A percentile compares a stretch with the other conserved stretches of the same genome.
phyloP scores from a whole-genome alignment of 2,329 filamentous ascomycete genomes.

The Atkinsonella hypoxylon region DNA sequence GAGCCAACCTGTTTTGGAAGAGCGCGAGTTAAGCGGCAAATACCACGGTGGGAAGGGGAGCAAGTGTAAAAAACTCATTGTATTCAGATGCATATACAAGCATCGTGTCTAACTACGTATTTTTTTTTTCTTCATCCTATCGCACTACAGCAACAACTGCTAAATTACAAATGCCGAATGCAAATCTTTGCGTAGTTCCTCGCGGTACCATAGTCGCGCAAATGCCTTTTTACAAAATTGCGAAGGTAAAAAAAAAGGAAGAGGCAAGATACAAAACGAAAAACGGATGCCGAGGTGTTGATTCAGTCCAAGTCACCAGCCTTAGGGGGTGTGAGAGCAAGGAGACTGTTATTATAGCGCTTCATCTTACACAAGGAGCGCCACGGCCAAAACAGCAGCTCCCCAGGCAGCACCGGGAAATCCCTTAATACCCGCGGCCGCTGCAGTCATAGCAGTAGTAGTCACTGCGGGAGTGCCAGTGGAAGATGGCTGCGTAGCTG shows the following conservation, averaged over 20 bases:
- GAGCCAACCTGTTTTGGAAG: background rate
- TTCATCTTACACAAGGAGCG: slow-evolving; percentile 14
- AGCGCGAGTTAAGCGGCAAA: background rate
- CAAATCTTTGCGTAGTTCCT: slow-evolving; percentile 3
- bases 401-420: slow-evolving; percentile 15
- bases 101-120: slow-evolving; percentile 4
- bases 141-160: background rate
- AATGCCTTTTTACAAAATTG: background rate
- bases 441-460: slow-evolving; percentile 19
- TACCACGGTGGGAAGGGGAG: background rate
- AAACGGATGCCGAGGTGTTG: background rate
- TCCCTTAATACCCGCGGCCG: slow-evolving; percentile 13
- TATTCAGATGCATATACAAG: slow-evolving; percentile 1
- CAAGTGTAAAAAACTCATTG: background rate
- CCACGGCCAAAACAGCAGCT: slow-evolving; percentile 15
- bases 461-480: slow-evolving; percentile 14
- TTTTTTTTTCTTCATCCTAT: background rate
- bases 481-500: background rate
- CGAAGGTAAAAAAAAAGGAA: background rate
- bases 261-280: background rate
- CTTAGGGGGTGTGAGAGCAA: background rate
- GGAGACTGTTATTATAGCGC: background rate
- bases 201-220: background rate
- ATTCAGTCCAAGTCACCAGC: background rate
- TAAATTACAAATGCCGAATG: slow-evolving; percentile 1